Conservation (phyloP, 495 filamentous ascomycete species). For the Xylaria palmicola region DNA sequence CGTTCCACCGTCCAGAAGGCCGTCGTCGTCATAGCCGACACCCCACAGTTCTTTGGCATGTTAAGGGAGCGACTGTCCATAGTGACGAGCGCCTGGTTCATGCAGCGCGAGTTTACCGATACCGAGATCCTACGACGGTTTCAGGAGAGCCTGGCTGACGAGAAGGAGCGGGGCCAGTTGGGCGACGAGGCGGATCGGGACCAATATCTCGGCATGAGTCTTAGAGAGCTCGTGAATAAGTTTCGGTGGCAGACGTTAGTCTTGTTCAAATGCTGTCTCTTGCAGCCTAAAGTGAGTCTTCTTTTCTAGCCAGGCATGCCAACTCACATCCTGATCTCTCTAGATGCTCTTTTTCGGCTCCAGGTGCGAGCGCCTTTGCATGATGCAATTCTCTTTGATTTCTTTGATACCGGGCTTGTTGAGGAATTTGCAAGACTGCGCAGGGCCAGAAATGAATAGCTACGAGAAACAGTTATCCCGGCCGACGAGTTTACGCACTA, state of each 20-base stretch:
- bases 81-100: constrained; percentile 95
- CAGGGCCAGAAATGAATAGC: constrained; percentile 82
- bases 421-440: constrained; percentile 81
- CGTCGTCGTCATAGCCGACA: constrained; percentile 94
- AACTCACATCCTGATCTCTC: not conserved
- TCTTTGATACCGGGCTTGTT: constrained; percentile 91
- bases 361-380: constrained; percentile 89
- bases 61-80: constrained; percentile 80
- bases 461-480: constrained; percentile 73
- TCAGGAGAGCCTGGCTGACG: constrained; percentile 76
- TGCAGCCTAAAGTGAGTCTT: constrained; percentile 83
- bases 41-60: constrained; percentile 75
- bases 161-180: constrained; percentile 58
- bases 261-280: constrained; percentile 84
- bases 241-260: constrained; percentile 93
- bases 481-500: constrained; percentile 86
- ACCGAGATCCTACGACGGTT: constrained; percentile 67
- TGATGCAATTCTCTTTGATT: constrained; percentile 96
- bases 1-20: constrained; percentile 96
- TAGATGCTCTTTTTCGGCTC: constrained; percentile 99
- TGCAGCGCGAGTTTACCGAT: constrained; percentile 74
- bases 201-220: constrained; percentile 87
- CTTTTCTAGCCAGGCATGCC: not conserved
- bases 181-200: constrained; percentile 73
- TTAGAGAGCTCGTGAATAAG: constrained; percentile 88